These are phyloP conservation scores for Bipolaris cookei DNA, from an alignment of 2,329 filamentous ascomycete species.

Conservation along the genomic window DNA sequence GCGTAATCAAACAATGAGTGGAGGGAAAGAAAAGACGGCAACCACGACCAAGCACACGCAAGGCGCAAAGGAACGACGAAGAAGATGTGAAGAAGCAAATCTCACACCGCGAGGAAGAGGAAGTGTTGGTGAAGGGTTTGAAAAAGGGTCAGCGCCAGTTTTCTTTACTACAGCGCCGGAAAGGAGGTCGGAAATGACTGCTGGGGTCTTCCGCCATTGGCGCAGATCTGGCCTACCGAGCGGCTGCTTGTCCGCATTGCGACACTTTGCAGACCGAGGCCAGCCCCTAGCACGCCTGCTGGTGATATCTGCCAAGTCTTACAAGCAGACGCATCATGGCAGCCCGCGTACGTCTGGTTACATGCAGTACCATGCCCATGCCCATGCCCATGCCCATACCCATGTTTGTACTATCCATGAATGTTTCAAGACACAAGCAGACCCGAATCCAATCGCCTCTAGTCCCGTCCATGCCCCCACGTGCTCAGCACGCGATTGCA, in stretches of 20 bases:
- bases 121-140: conserved; percentile 24
- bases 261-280: conserved; percentile 31
- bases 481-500: background rate
- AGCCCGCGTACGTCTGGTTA: background rate
- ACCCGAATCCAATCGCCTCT: background rate
- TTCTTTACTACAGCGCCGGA: conserved; percentile 35
- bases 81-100: conserved; percentile 31
- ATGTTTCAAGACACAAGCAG: background rate
- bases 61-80: conserved; percentile 43
- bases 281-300: conserved; percentile 7
- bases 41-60: conserved; percentile 26
- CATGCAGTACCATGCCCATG: background rate
- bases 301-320: conserved; percentile 10
- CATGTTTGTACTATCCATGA: background rate
- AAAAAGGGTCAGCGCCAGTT: conserved; percentile 33
- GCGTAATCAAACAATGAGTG: conserved; percentile 21
- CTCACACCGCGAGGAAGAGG: conserved; percentile 25
- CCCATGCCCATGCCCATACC: background rate
- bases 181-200: conserved; percentile 48
- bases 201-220: conserved; percentile 37
- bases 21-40: conserved; percentile 24
- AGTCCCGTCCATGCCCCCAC: background rate
- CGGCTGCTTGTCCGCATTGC: conserved; percentile 31
- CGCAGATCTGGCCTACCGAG: conserved; percentile 28
- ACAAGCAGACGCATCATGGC: conserved; percentile 2